Percentiles rank a stretch among this genome's conserved stretches.
Conservation (phyloP, 495 filamentous ascomycete species). For the Pseudoneurospora amorphoporcata region DNA sequence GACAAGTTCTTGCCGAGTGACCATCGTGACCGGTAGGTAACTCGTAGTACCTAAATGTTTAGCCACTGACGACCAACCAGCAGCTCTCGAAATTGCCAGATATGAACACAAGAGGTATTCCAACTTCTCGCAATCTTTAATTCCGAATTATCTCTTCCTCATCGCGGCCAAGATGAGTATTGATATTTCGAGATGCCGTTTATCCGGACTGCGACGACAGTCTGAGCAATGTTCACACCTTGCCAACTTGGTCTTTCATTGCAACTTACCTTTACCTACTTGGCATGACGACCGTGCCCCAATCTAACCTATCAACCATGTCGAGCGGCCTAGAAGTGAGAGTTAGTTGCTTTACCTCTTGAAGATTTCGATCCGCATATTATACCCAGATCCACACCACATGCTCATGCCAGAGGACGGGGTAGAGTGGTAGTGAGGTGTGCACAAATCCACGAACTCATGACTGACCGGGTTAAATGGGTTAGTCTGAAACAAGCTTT, state of each 20-base stretch:
- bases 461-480: background rate
- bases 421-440: background rate
- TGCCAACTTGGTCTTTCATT: background rate
- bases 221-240: background rate
- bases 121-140: background rate
- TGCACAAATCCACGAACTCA: background rate
- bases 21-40: background rate
- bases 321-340: background rate
- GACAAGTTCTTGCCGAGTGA: background rate
- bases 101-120: background rate
- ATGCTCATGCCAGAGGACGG: background rate
- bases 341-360: background rate
- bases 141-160: background rate
- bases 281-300: background rate
- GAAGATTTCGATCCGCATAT: background rate
- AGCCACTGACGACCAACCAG: background rate
- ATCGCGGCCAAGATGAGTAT: background rate
- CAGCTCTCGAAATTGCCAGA: background rate
- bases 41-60: background rate
- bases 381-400: background rate
- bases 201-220: background rate
- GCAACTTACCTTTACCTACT: background rate
- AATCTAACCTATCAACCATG: background rate
- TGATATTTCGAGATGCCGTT: background rate
- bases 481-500: background rate